Evolutionary conservation across 2,329 filamentous ascomycete genomes (phyloP).

Genomic region (Pleoardoris graminearum): DNA sequence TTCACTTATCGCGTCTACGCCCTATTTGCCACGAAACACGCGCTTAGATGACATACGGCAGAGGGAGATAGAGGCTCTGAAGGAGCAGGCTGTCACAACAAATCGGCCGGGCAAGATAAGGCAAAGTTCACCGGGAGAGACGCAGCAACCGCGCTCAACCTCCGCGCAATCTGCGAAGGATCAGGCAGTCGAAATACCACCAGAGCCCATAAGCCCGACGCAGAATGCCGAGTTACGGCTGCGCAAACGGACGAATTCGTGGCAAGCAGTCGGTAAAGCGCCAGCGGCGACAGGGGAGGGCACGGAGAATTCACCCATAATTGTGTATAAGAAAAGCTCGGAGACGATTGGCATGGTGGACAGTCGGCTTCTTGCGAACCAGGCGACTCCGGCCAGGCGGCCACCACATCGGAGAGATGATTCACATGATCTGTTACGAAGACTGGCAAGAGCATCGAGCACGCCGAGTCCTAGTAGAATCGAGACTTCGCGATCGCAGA

Average conservation of each 20-base stretch:
- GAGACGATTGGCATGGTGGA: slow-evolving; percentile 40
- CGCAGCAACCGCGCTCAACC: slow-evolving; percentile 21
- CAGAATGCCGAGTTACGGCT: slow-evolving; percentile 15
- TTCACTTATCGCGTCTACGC: slow-evolving; percentile 54
- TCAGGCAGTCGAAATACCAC: slow-evolving; percentile 10
- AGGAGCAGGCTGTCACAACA: slow-evolving; percentile 39
- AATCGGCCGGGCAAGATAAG: slow-evolving; percentile 33
- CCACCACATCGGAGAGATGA: slow-evolving; percentile 46
- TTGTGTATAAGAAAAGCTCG: slow-evolving; percentile 38
- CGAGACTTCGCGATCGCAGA: slow-evolving; percentile 24
- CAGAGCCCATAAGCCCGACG: slow-evolving; percentile 10
- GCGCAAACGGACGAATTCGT: slow-evolving; percentile 33
- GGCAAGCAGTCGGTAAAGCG: slow-evolving; percentile 36
- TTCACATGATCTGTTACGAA: slow-evolving; percentile 51
- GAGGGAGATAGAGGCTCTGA: slow-evolving; percentile 47
- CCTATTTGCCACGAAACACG: slow-evolving; percentile 48
- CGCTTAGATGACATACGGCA: slow-evolving; percentile 50
- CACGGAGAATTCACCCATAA: slow-evolving; percentile 37
- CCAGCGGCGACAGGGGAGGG: slow-evolving; percentile 29
- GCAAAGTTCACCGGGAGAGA: slow-evolving; percentile 37
- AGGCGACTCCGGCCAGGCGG: slow-evolving; percentile 25
- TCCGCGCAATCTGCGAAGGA: slow-evolving; percentile 15
- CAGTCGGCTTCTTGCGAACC: slow-evolving; percentile 27
- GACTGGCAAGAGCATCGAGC: slow-evolving; percentile 51
- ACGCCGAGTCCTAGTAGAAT: slow-evolving; percentile 50